Conservation (phyloP, 257 asterid species). For the Solanum neorickii region DNA sequence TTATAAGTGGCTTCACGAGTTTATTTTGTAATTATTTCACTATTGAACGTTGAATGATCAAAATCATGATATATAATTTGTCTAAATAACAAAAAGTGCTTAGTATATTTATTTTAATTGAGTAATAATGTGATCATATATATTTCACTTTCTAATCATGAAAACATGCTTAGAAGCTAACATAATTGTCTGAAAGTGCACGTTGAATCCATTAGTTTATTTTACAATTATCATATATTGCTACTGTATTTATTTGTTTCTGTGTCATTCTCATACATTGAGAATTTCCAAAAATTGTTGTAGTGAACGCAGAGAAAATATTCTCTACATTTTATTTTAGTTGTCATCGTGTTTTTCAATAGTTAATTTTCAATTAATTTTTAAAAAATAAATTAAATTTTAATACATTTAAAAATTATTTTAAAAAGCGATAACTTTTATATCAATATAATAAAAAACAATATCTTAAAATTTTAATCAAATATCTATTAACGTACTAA, state of each 20-base stretch:
- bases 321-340: no score
- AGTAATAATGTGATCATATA: not conserved
- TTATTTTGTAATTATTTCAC: not conserved
- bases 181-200: slow-evolving; percentile 7
- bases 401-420: no score
- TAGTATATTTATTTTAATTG: not conserved
- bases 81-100: not conserved
- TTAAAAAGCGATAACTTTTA: no score
- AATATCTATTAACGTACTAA: no score
- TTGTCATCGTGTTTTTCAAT: not conserved
- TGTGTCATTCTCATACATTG: not conserved
- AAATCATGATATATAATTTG: not conserved
- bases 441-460: no score
- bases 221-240: not conserved
- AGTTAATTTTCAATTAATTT: no score
- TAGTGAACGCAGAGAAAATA: not conserved
- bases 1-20: not conserved
- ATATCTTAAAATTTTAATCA: no score
- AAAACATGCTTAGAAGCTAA: slow-evolving; percentile 94
- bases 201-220: not conserved
- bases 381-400: no score
- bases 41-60: not conserved
- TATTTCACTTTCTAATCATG: slow-evolving; percentile 38
- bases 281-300: not conserved
- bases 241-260: slow-evolving; percentile 8